A percentile compares a stretch with the other conserved stretches of the same genome.
Evolutionary conservation across 164 flowering plant species (phyloP).

Genomic region (Hamamelis virginiana): DNA sequence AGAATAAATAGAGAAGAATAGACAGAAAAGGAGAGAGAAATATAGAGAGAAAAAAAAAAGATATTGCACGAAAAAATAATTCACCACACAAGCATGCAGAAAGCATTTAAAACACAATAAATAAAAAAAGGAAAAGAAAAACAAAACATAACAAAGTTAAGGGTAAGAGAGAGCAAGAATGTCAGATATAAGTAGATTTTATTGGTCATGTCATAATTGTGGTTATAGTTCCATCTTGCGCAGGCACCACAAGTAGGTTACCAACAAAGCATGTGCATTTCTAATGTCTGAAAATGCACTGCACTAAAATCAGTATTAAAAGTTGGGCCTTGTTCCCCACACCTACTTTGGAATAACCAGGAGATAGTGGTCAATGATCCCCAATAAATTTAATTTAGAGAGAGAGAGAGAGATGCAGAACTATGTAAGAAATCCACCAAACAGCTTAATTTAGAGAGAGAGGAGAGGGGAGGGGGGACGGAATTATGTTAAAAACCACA

Average conservation of each 20-base stretch:
- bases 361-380: not conserved
- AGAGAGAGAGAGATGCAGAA: too few relatives aligned
- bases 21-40: constrained; percentile 33
- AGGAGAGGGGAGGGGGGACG: too few relatives aligned
- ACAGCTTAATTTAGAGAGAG: too few relatives aligned
- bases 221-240: not conserved
- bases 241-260: not conserved
- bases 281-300: too few relatives aligned
- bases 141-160: not conserved
- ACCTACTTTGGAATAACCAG: not conserved
- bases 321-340: too few relatives aligned
- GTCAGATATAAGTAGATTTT: too few relatives aligned
- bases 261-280: not conserved
- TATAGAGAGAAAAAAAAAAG: constrained; percentile 16
- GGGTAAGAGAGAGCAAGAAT: not conserved
- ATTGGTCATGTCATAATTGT: too few relatives aligned
- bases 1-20: constrained; percentile 66
- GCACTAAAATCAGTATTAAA: too few relatives aligned
- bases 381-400: not conserved
- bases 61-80: not conserved
- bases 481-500: too few relatives aligned
- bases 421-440: too few relatives aligned
- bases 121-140: not conserved
- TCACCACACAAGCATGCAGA: not conserved
- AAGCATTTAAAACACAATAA: not conserved